Conservation (phyloP, 2,329 filamentous ascomycete genomes). For the Fusarium falciforme region DNA sequence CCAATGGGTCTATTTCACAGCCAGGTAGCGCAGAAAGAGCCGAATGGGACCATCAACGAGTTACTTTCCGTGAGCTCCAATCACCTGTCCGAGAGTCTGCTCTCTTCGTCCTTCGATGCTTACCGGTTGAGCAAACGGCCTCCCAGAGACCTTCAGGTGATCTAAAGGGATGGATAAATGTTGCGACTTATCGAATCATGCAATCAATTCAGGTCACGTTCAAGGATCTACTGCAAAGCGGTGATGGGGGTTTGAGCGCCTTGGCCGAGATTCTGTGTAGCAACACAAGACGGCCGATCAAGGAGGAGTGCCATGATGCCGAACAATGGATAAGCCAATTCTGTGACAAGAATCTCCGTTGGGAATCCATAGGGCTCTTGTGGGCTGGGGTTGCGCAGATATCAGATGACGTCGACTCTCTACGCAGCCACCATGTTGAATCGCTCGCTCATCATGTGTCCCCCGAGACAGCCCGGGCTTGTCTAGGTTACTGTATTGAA, state of each 20-base stretch:
- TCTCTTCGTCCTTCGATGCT: neutral
- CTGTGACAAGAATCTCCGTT: neutral
- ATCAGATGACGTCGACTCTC: neutral
- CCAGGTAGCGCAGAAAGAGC: neutral
- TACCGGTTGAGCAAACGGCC: neutral
- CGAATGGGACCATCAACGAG: neutral
- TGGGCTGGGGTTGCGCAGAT: neutral
- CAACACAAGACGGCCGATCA: neutral
- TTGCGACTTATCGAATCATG: neutral
- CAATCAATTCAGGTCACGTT: neutral
- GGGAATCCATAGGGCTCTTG: neutral
- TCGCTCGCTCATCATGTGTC: neutral
- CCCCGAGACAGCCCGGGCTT: neutral
- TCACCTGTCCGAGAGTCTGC: neutral
- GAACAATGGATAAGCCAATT: neutral
- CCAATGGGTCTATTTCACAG: neutral
- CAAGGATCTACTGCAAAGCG: neutral
- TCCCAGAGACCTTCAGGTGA: neutral
- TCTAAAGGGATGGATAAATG: neutral
- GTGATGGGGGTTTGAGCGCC: neutral
- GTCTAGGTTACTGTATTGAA: neutral
- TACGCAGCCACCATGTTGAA: neutral
- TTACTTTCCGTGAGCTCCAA: neutral
- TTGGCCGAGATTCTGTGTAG: neutral
- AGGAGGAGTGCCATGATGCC: neutral